phyloP scores from a whole-genome alignment of 176 grass and related monocot genomes.

The Hyparrhenia diplandra region DNA sequence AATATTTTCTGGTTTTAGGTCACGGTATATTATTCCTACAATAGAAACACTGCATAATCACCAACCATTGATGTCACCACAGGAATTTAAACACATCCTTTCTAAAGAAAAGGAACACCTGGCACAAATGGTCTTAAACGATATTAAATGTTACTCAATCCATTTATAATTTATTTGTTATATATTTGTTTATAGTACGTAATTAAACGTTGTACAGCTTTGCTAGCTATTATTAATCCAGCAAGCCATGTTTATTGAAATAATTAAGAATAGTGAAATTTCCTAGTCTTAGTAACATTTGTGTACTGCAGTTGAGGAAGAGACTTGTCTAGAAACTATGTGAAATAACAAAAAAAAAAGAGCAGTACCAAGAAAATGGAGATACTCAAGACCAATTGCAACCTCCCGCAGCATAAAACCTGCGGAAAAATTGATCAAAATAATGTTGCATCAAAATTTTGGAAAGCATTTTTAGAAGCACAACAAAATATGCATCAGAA shows the following conservation, averaged over 20 bases:
- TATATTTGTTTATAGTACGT: background rate
- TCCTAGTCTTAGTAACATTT: background rate
- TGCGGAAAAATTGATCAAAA: constrained; percentile 39
- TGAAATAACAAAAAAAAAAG: constrained; percentile 8
- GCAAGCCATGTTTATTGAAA: background rate
- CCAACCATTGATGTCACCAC: background rate
- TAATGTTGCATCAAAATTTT: too few relatives aligned
- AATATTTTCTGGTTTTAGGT: constrained; percentile 98
- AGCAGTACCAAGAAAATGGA: constrained; percentile 82
- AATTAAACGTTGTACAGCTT: background rate
- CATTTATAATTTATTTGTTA: background rate
- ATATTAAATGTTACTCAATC: background rate
- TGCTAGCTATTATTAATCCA: background rate
- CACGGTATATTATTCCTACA: constrained; percentile 93
- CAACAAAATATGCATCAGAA: background rate
- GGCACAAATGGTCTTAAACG: too few relatives aligned
- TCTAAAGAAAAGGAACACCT: background rate
- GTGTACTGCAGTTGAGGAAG: background rate
- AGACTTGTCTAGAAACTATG: constrained; percentile 6
- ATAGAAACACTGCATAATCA: constrained; percentile 35
- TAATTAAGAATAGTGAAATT: background rate
- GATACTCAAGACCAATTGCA: constrained; percentile 81
- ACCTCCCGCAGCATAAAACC: constrained; percentile 99
- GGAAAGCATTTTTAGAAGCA: background rate
- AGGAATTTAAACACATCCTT: background rate